Percentiles rank a stretch among this genome's conserved stretches.
These are phyloP conservation scores for Talaromyces atroroseus DNA, from an alignment of 2,329 filamentous ascomycete genomes.

Conservation along the genomic window DNA sequence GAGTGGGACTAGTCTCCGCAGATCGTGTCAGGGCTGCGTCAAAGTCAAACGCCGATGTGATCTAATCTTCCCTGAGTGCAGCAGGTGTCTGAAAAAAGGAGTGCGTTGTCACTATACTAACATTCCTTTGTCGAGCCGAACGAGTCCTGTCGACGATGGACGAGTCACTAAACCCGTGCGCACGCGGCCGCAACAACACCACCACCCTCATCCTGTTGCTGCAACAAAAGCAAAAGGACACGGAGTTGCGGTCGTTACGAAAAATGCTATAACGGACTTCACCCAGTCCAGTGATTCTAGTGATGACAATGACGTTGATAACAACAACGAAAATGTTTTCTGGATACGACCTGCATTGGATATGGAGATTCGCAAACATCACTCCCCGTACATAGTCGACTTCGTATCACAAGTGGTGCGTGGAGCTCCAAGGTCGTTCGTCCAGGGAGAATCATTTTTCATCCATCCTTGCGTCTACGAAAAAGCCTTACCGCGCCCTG, in stretches of 20 bases:
- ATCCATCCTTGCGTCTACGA: conserved; percentile 22
- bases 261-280: not conserved
- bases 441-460: conserved; percentile 20
- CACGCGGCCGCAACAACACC: not conserved
- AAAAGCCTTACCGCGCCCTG: conserved; percentile 8
- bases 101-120: conserved; percentile 24
- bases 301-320: not conserved
- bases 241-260: not conserved
- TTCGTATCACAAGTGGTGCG: conserved; percentile 20
- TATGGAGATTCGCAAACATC: conserved; percentile 23
- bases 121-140: conserved; percentile 16
- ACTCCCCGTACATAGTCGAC: conserved; percentile 16
- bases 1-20: conserved; percentile 19
- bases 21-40: conserved; percentile 25
- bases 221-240: not conserved
- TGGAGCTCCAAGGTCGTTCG: conserved; percentile 16
- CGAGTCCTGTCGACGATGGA: not conserved
- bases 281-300: not conserved
- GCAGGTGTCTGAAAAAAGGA: conserved; percentile 19
- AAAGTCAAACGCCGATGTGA: conserved; percentile 26
- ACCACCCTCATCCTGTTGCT: not conserved
- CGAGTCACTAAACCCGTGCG: conserved; percentile 2
- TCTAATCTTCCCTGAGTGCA: conserved; percentile 21
- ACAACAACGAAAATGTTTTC: not conserved
- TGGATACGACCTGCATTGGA: conserved; percentile 14